Evolutionary conservation across 2,329 filamentous ascomycete species (phyloP).

Genomic region (Diaporthe sp.): DNA sequence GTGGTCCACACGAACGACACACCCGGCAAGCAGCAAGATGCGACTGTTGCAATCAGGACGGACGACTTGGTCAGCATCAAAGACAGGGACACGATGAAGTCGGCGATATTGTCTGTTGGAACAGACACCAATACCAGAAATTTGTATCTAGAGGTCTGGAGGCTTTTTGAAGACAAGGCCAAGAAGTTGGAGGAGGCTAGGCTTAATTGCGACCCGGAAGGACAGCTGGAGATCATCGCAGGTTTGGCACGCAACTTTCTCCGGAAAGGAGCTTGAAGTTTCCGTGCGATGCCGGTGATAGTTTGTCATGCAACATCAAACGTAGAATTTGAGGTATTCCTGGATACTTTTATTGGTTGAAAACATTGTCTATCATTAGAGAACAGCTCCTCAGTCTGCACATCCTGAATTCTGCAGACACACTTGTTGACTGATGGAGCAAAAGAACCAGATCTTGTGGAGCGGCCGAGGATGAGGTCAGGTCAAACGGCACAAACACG

Average conservation of each 20-base stretch:
- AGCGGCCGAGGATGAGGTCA: too few relatives aligned
- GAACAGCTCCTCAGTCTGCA: too few relatives aligned
- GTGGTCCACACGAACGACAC: not conserved
- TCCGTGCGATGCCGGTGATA: too few relatives aligned
- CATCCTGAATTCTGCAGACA: too few relatives aligned
- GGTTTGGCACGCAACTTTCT: conserved; percentile 14
- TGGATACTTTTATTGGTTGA: too few relatives aligned
- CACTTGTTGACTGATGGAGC: too few relatives aligned
- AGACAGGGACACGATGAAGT: not conserved
- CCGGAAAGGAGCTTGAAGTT: not conserved
- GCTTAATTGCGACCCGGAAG: not conserved
- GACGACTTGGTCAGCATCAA: not conserved
- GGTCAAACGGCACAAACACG: too few relatives aligned
- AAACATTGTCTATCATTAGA: too few relatives aligned
- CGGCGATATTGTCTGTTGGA: not conserved
- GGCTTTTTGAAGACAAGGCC: conserved; percentile 2
- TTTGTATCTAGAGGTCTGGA: not conserved
- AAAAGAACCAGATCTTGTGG: too few relatives aligned
- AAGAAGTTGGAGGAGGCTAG: not conserved
- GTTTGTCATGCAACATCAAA: too few relatives aligned
- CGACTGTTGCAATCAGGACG: not conserved
- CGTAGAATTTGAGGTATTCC: too few relatives aligned
- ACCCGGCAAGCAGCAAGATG: conserved; percentile 7
- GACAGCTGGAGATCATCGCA: conserved; percentile 2
- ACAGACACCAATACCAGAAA: not conserved